Evolutionary conservation across 2,329 filamentous ascomycete species (phyloP), one percentile per base, ranked within the genome.

Genomic region (Lasiodiplodia sp.): DNA sequence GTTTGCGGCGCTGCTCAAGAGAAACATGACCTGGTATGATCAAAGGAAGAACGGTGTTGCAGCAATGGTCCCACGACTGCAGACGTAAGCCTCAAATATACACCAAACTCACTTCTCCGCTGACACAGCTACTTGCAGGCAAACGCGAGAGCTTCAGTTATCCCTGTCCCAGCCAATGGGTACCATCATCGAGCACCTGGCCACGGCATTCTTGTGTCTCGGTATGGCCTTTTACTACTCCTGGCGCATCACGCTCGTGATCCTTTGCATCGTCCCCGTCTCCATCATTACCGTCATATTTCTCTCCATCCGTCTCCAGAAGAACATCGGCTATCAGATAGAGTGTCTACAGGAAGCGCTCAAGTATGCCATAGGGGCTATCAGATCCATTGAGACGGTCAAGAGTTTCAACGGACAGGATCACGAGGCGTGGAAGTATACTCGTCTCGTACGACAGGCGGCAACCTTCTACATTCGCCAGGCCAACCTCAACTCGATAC

Each of bases 11-110:
- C 81, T 98, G 44, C 77, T 97, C n/a, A 80, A 83, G 6, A 93
- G 90, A 75, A 88, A 95, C 14, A 87, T 96, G 76, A 84, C 86
- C 56, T 98, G 94, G 94, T 97, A 92, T 75, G 94, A 97, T 76
- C 83, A 85, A 21, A 86, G 90, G 64, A 83, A 87, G 47, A 88
- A 92, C 67, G 95, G 94, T 0, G 85, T 92, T 21, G 87, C 88
- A 0, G 90, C 92, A 21, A 84, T 96, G 52, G 82, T 96, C 21
- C 87, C 90, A 18, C 85, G 89, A 66, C 84, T 94, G 38, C 91
- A 97, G 78, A 90, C 89, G 91, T 94, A 82, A 79, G 89, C 4
- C 55, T 64, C 60, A 7, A 31, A 8, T 6, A 28, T n/a, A 1
- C 31, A 12, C 7, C 4, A 4, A 14, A 8, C 18, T 47, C 16